phyloP scores from a whole-genome alignment of 192 early-diverging fungal genomes.

The Coemansia sp. region DNA sequence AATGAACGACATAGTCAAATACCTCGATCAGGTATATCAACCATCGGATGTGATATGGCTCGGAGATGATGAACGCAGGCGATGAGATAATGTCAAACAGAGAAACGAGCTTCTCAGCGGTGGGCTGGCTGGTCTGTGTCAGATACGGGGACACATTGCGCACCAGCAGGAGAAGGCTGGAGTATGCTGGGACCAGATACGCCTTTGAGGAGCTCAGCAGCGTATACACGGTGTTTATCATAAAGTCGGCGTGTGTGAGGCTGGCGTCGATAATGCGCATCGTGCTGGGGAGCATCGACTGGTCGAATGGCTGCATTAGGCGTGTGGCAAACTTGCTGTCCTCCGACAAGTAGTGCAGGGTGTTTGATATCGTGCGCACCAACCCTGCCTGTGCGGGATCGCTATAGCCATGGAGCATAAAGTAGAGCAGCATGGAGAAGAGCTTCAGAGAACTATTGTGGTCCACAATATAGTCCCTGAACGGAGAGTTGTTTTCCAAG shows the following conservation, averaged over 20 bases:
- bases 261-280: conserved; percentile 63
- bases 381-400: conserved; percentile 60
- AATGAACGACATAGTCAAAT: conserved; percentile 82
- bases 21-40: conserved; percentile 77
- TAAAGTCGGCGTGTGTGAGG: conserved; percentile 76
- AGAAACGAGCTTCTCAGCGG: conserved; percentile 70
- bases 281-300: conserved; percentile 54
- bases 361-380: conserved; percentile 64
- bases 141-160: conserved; percentile 82
- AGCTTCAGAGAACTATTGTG: conserved; percentile 46
- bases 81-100: conserved; percentile 77
- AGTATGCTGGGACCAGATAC: conserved; percentile 67
- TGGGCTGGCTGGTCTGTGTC: conserved; percentile 68
- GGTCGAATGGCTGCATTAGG: conserved; percentile 54
- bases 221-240: conserved; percentile 78
- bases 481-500: conserved; percentile 69
- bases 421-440: conserved; percentile 45
- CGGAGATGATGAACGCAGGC: conserved; percentile 76
- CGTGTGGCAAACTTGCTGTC: conserved; percentile 50
- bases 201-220: conserved; percentile 74
- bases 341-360: conserved; percentile 56
- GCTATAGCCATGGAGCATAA: conserved; percentile 49
- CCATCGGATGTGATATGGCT: conserved; percentile 73
- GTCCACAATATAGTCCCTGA: conserved; percentile 47
- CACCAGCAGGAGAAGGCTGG: conserved; percentile 74